Evolutionary conservation across 495 filamentous ascomycete genomes (phyloP), one percentile per base, ranked within the genome.

Genomic region (Penicillium argentinense): DNA sequence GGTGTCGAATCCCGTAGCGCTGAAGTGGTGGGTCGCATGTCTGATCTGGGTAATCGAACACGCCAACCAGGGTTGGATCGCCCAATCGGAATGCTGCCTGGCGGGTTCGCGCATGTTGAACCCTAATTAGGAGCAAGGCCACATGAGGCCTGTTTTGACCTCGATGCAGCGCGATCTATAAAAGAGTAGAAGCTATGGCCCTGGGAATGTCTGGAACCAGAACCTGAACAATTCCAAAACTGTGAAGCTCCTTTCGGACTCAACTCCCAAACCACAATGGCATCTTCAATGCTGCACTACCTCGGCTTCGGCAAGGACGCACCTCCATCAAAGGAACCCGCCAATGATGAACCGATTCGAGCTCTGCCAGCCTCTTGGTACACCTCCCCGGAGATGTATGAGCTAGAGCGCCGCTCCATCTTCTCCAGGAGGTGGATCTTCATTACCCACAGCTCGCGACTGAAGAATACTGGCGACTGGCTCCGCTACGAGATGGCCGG

Each of bases 291-390:
- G 56, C 47, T 67, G 18, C 56, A 65, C 34, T 67, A 65, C 34
- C 56, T 67, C 13, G 43, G 56, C 49, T 68, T 68, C 49, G 56
- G 51, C 40, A 51, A 53, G 36, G 48, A 53, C 4, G 28, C 42
- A 18, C 26, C 45, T 25, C 13, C 54, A 12, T 28, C 59, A 16
- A 55, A 57, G 7, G 46, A 51, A 18, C 30, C 51, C 44, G 36
- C 28, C 9, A 63, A 54, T 13, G 44, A 49, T 4, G 47, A 48
- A 0, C 57, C 60, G 1, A 54, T 66, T 8, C 62, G 64, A 16
- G 69, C 72, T n/a, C 51, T 78, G 16, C 74, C 74, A 16, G 66
- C 71, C 32, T 73, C 69, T 30, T 79, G 73, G 74, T 79, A 76
- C 47, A 70, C 60, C 12, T 68, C 68, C 3, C 52, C 58, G 8